Conservation (phyloP, 2,329 filamentous ascomycete genomes). For the Hypoxylon sp. region DNA sequence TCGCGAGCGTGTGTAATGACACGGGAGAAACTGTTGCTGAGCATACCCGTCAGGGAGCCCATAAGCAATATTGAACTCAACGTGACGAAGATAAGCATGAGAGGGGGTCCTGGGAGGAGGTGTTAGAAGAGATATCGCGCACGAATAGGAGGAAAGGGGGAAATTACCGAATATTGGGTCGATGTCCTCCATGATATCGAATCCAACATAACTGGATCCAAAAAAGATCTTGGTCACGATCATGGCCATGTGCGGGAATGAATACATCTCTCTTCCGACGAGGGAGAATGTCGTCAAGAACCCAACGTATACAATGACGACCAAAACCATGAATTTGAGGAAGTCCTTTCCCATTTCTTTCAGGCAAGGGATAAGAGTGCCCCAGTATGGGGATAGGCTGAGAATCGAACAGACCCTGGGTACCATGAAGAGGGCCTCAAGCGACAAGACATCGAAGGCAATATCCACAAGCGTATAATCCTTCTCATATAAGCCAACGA, state of each 20-base stretch:
- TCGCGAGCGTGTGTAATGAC: constrained; percentile 76
- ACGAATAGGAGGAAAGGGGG: not conserved
- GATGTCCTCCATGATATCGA: constrained; percentile 75
- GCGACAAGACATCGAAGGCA: constrained; percentile 89
- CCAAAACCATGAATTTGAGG: constrained; percentile 79
- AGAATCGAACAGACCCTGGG: constrained; percentile 90
- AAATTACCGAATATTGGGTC: constrained; percentile 66
- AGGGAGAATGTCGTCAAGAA: constrained; percentile 91
- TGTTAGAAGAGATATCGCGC: constrained; percentile 25
- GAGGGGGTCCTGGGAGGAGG: constrained; percentile 62
- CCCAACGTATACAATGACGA: constrained; percentile 86
- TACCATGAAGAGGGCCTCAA: constrained; percentile 91
- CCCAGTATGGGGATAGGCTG: constrained; percentile 91
- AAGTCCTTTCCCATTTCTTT: constrained; percentile 97
- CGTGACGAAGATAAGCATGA: constrained; percentile 81
- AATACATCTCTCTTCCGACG: constrained; percentile 79
- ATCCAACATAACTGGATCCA: constrained; percentile 81
- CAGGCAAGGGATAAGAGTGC: constrained; percentile 88
- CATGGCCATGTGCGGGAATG: constrained; percentile 78
- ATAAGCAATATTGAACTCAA: constrained; percentile 84
- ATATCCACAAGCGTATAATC: constrained; percentile 77
- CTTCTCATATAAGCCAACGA: constrained; percentile 74
- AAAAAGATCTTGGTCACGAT: constrained; percentile 86
- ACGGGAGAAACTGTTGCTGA: constrained; percentile 80
- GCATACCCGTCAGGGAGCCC: constrained; percentile 82